phyloP scores from a whole-genome alignment of 257 asterid genomes.

The Thymus mandschuricus region DNA sequence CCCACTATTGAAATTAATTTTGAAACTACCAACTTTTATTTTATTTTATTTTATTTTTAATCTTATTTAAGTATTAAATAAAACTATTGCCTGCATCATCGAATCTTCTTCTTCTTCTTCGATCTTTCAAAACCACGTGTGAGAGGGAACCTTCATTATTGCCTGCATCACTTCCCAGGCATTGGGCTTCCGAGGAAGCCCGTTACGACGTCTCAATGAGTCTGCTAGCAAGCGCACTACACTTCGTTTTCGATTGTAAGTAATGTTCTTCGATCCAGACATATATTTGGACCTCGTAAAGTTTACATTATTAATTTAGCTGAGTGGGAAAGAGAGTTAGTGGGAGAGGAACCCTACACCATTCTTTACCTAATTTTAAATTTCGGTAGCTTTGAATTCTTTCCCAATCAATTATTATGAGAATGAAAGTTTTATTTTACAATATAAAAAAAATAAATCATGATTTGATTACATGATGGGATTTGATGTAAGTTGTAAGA shows the following conservation, averaged over 20 bases:
- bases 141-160: conserved; percentile 36
- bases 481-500: background rate
- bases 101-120: conserved; percentile 8
- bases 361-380: conserved; percentile 32
- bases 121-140: conserved; percentile 31
- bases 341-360: conserved; percentile 39
- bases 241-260: background rate
- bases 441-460: too few relatives aligned
- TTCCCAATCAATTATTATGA: conserved; percentile 26
- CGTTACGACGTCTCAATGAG: too few relatives aligned
- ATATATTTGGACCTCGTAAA: too few relatives aligned
- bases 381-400: conserved; percentile 26
- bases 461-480: background rate
- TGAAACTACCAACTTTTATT: background rate
- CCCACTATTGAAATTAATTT: conserved; percentile 24
- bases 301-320: background rate
- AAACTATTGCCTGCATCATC: conserved; percentile 2
- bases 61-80: background rate
- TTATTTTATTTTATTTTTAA: too few relatives aligned
- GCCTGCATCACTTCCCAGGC: background rate
- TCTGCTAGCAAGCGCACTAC: background rate
- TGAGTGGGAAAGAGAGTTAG: conserved; percentile 19
- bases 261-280: too few relatives aligned
- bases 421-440: too few relatives aligned
- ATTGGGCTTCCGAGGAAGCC: too few relatives aligned